Percentiles rank a stretch among this genome's conserved stretches.
Evolutionary conservation across 1,284 basidiomycete species (phyloP).

Genomic region (Ceratobasidium sp.): DNA sequence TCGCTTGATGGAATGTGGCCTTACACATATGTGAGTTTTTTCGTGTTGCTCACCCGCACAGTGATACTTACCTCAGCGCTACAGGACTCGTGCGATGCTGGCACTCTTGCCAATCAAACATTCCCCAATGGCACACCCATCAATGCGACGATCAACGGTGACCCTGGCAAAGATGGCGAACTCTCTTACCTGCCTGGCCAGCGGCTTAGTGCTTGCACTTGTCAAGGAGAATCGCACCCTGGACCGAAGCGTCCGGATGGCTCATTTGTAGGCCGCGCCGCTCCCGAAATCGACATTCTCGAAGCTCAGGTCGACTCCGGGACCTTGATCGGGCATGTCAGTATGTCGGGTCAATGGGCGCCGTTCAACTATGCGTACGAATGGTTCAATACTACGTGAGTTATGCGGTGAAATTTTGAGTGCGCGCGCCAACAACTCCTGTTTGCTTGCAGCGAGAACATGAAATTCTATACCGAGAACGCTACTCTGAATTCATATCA

Average conservation of each 20-base stretch:
- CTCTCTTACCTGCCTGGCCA: constrained; percentile 69
- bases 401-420: no score
- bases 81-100: constrained; percentile 79
- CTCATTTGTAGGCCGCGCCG: constrained; percentile 62
- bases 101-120: constrained; percentile 68
- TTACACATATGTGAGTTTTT: constrained; percentile 60
- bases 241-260: constrained; percentile 64
- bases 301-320: constrained; percentile 67
- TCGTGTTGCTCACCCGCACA: no score
- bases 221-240: constrained; percentile 72
- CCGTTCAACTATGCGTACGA: constrained; percentile 80
- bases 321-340: constrained; percentile 68
- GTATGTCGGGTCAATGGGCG: constrained; percentile 84
- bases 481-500: constrained; percentile 78
- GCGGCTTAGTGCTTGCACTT: constrained; percentile 68
- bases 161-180: constrained; percentile 53
- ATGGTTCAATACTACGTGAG: constrained; percentile 65
- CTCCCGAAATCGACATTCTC: constrained; percentile 74
- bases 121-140: constrained; percentile 73
- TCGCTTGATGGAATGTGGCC: constrained; percentile 78
- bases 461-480: constrained; percentile 62
- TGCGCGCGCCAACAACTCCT: no score
- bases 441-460: no score
- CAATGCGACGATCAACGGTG: no score
- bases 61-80: constrained; percentile 56